Percentiles rank a stretch among this genome's conserved stretches.
Evolutionary conservation across 768 basidiomycete species (phyloP).

Genomic region (Lentinula sp.): DNA sequence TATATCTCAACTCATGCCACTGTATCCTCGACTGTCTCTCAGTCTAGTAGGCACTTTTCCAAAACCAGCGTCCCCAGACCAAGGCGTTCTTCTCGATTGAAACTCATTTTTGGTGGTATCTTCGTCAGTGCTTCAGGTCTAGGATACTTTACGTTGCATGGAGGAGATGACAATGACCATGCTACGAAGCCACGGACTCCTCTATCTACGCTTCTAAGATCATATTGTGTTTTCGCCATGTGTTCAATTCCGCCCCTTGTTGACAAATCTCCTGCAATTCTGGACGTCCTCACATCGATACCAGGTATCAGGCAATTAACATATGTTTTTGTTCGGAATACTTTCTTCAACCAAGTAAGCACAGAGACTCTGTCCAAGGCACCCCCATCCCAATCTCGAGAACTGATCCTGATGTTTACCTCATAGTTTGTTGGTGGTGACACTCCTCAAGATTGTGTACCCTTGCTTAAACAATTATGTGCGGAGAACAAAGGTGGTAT

Average conservation of each 20-base stretch:
- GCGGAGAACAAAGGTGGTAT: slow-evolving; percentile 66
- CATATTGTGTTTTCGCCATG: slow-evolving; percentile 78
- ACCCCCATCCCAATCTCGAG: not conserved
- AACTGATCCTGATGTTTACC: not conserved
- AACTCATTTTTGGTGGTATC: not conserved
- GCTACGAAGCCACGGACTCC: slow-evolving; percentile 8
- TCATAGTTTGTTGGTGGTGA: slow-evolving; percentile 85
- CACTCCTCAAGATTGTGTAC: slow-evolving; percentile 59
- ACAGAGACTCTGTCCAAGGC: not conserved
- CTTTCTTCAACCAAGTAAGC: slow-evolving; percentile 80
- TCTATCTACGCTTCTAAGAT: slow-evolving; percentile 44
- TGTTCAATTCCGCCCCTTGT: slow-evolving; percentile 74
- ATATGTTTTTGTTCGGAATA: slow-evolving; percentile 62
- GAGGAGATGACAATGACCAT: not conserved
- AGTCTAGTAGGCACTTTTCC: not conserved
- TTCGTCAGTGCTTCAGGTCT: not conserved
- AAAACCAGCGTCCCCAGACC: not conserved
- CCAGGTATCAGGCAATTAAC: slow-evolving; percentile 58
- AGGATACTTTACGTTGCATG: not conserved
- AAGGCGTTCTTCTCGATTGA: not conserved
- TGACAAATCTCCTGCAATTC: slow-evolving; percentile 63
- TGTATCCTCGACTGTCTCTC: not conserved
- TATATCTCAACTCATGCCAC: no score
- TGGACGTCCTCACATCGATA: slow-evolving; percentile 43
- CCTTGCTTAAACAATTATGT: slow-evolving; percentile 57